Base-by-base conservation (phyloP, 768 basidiomycete species). In the Amanita pallidorosea region DNA sequence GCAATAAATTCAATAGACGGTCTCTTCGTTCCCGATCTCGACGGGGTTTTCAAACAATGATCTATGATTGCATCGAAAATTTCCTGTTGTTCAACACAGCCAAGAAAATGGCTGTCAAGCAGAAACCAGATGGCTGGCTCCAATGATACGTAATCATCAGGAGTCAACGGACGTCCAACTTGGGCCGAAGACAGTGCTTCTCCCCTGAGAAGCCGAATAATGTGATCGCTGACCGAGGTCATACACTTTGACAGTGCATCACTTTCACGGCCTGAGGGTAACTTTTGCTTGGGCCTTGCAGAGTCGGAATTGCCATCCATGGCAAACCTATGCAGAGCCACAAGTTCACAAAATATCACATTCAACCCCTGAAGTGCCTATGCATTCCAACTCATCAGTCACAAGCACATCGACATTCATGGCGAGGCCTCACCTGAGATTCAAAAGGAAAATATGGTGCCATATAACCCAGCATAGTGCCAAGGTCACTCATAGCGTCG, bases 401-500 rank as follows among this genome's bases (percentile, higher is more conserved):
- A 25, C 23, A 37, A 15, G 35, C 9, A 17, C 29, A 15, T 52
- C 9, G 20, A 18, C 12, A 9, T 18, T 5, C 13, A 34, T 20
- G 6, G 9, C 15, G 8, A 23, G 36, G 31, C 40, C 52, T 54
- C 45, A 78, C 87, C 74, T 83, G 83, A 55, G 67, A 64, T 37
- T 60, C 63, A 64, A 91, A 92, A 1, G 94, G 94, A 62, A 98
- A 96, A 65, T 92, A 91, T 3, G 83, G 72, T 5, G 79, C 65
- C 76, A 95, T 85, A 60, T 90, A 81, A 9, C 74, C 73, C 0
- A 96, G 70, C 15, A 96, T 63, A 9, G 64, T 64, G 51, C 68
- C 69, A 38, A 91, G 69, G 47, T 83, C 76, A 9, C 75, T 71
- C 18, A 72, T 49, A 46, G 57, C 60, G n/a, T 53, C 51, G 37